Percentiles rank a stretch among this genome's conserved stretches.
These are phyloP conservation scores for Neurospora sp. DNA, from an alignment of 495 filamentous ascomycete species.

Conservation along the genomic window DNA sequence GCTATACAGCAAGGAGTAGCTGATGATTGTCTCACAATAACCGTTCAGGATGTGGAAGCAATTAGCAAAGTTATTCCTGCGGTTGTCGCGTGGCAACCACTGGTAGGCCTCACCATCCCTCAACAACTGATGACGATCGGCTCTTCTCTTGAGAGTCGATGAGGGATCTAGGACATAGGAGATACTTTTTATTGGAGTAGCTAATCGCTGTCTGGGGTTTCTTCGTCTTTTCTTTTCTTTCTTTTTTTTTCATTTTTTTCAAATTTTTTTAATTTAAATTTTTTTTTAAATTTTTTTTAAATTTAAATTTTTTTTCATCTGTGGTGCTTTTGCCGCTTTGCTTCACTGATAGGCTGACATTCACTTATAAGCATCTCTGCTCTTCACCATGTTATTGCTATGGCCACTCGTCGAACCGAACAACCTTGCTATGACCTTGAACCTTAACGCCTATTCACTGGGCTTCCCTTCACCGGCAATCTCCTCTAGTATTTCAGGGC, in stretches of 20 bases:
- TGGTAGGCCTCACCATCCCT: not conserved
- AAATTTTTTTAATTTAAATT: not conserved
- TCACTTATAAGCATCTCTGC: not conserved
- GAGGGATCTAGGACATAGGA: not conserved
- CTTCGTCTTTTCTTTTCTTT: not conserved
- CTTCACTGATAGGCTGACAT: not conserved
- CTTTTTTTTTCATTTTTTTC: not conserved
- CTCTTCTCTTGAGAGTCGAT: not conserved
- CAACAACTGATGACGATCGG: not conserved
- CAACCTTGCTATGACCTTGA: not conserved
- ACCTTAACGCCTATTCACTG: not conserved
- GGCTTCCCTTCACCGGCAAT: not conserved
- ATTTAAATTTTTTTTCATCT: not conserved
- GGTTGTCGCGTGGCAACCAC: not conserved
- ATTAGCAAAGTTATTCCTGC: not conserved
- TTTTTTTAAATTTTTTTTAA: not conserved
- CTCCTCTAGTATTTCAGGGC: not conserved
- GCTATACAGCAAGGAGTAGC: not conserved
- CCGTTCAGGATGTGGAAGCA: not conserved
- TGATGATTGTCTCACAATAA: not conserved
- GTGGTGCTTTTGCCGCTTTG: not conserved
- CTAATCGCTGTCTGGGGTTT: not conserved
- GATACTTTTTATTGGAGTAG: not conserved
- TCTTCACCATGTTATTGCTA: not conserved
- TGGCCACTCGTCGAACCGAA: not conserved